Evolutionary conservation across 2,329 filamentous ascomycete genomes (phyloP), one percentile per base, ranked within the genome.

Genomic region (Aspergillus transmontanensis): DNA sequence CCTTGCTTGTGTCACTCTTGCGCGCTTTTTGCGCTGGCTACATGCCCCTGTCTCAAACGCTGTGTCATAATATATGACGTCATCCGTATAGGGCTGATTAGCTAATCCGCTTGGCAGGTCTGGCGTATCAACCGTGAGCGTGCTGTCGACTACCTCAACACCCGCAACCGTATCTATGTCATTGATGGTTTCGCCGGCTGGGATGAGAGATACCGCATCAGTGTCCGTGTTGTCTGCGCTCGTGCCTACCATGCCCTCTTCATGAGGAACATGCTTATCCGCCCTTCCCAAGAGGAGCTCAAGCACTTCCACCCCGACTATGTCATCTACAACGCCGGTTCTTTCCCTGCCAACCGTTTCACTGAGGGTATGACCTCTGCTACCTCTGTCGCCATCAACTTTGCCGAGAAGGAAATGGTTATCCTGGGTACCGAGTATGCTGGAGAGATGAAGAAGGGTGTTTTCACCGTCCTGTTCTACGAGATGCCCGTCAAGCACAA

Each of bases 181-280:
- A 87, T 99, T 70, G 95, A 99, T 80, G 95, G 95, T 69, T 99
- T 90, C 79, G 95, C 95, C 71, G 95, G 95, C 80, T 99, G 95
- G 95, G 95, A 99, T 75, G 90, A 96, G 85, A 94, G 95, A 81
- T 99, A 99, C 86, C 88, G 94, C 71, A 98, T 99, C 84, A 92
- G 90, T 75, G 95, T 99, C 74, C 94, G 95, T 76, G 94, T 99
- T 69, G 94, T 99, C 78, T 99, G 95, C 84, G 95, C 95, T 71
- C 94, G 95, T 79, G 95, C 95, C 81, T 99, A 99, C 87, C 95
- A 99, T 87, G 95, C 95, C 67, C 89, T 99, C 69, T 99, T 99
- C 89, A 99, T 99, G 95, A 92, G 94, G 78, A 99, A 99, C 87
- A 99, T 99, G 95, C 91, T 99, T 78, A 99, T 99, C 85, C 91